These are phyloP conservation scores for Zygosaccharomyces sapae DNA, from an alignment of 1,139 yeast species.

Conservation along the genomic window DNA sequence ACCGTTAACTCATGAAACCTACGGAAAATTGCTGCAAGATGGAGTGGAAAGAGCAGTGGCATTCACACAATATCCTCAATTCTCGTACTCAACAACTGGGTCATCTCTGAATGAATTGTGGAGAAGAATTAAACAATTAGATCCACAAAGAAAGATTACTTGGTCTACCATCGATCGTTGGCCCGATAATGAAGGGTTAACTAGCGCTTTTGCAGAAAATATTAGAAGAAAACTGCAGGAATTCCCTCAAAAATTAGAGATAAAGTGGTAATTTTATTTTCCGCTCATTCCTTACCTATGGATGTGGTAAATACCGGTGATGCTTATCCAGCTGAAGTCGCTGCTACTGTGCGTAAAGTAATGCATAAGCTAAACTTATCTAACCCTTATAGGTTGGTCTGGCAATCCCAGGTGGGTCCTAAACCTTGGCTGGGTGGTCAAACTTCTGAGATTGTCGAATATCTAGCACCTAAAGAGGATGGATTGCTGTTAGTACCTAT, in stretches of 20 bases:
- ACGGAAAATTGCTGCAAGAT: constrained; percentile 67
- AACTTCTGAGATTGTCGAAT: constrained; percentile 70
- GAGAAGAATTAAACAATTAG: constrained; percentile 60
- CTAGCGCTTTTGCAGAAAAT: constrained; percentile 69
- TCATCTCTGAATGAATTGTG: constrained; percentile 83
- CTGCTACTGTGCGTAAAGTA: constrained; percentile 85
- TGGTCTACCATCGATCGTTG: constrained; percentile 95
- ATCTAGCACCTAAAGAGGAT: constrained; percentile 60
- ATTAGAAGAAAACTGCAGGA: constrained; percentile 59
- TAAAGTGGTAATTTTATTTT: constrained; percentile 69
- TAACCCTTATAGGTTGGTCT: constrained; percentile 84
- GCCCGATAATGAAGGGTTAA: constrained; percentile 82
- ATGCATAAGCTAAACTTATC: constrained; percentile 78
- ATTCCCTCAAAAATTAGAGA: constrained; percentile 56
- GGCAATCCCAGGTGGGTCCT: constrained; percentile 99
- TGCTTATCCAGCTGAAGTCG: constrained; percentile 95
- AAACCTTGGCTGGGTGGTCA: constrained; percentile 98
- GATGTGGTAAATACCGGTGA: constrained; percentile 89
- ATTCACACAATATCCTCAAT: constrained; percentile 95
- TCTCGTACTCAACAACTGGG: constrained; percentile 88
- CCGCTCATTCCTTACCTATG: constrained; percentile 98
- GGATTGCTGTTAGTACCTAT: constrained; percentile 85
- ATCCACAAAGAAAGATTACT: constrained; percentile 66
- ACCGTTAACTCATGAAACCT: constrained; percentile 84
- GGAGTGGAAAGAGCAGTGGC: constrained; percentile 91